Conservation (phyloP, 2,329 filamentous ascomycete genomes). For the Phyllosticta citrichinensis region DNA sequence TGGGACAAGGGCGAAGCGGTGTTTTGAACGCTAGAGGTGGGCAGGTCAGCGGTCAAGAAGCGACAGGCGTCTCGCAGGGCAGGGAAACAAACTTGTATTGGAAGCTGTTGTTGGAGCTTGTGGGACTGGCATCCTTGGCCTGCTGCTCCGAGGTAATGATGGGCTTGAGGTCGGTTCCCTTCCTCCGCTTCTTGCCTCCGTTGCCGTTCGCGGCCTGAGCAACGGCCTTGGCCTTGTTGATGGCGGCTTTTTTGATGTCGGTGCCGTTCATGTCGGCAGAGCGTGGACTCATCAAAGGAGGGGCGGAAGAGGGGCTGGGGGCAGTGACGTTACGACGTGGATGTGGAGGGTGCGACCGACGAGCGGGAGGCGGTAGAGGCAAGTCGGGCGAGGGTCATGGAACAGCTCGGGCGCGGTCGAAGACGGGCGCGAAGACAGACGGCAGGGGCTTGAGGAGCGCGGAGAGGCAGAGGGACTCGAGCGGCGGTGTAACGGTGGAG, state of each 20-base stretch:
- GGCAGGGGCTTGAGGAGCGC: background rate
- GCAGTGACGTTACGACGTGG: constrained; percentile 13
- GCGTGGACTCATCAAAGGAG: background rate
- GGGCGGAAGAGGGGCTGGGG: background rate
- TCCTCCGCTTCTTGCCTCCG: constrained; percentile 63
- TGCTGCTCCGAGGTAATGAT: constrained; percentile 61
- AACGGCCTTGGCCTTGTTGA: constrained; percentile 57
- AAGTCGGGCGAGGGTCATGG: constrained; percentile 22
- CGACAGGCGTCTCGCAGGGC: background rate
- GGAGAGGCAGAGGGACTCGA: constrained; percentile 12
- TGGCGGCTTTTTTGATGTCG: constrained; percentile 54
- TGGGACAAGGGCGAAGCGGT: constrained; percentile 37
- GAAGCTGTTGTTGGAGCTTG: constrained; percentile 23
- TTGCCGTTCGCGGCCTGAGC: constrained; percentile 47
- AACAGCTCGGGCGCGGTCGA: constrained; percentile 6
- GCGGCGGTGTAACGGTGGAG: constrained; percentile 12
- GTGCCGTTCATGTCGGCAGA: constrained; percentile 46
- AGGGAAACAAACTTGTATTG: constrained; percentile 30
- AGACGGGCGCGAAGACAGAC: background rate
- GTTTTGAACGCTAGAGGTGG: constrained; percentile 33
- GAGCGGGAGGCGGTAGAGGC: constrained; percentile 14
- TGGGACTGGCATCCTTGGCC: constrained; percentile 36
- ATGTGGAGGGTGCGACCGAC: constrained; percentile 13
- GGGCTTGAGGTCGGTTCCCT: constrained; percentile 59
- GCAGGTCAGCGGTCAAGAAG: background rate